Conservation (phyloP, 345 rosid genomes). For the Melaleuca quinquenervia region DNA sequence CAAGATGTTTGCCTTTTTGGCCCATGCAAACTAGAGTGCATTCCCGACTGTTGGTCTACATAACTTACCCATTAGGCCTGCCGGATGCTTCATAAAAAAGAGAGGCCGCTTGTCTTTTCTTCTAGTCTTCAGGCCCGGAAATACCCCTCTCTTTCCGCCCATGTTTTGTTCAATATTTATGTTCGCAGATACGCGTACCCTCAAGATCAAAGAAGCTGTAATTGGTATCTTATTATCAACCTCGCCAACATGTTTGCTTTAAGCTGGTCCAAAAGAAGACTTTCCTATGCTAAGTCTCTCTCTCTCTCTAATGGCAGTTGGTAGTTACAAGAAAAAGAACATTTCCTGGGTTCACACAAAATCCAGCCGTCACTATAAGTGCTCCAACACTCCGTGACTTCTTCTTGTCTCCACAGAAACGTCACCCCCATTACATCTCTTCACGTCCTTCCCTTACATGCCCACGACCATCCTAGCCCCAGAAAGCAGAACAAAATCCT, state of each 20-base stretch:
- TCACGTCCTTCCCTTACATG: constrained; percentile 27
- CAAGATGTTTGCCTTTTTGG: fast-evolving
- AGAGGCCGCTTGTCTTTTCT: not conserved
- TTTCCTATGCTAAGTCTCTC: not conserved
- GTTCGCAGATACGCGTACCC: not conserved
- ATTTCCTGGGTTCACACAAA: too few species aligned
- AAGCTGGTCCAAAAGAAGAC: not conserved
- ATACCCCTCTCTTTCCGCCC: not conserved
- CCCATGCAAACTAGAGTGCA: not conserved
- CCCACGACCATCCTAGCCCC: not conserved
- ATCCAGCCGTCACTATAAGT: not conserved
- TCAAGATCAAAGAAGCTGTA: not conserved
- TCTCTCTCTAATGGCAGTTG: not conserved
- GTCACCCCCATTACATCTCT: constrained; percentile 7
- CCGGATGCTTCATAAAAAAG: not conserved
- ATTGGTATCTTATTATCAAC: not conserved
- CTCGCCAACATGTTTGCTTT: not conserved
- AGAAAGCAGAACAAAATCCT: not conserved
- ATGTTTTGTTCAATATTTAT: not conserved
- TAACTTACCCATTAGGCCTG: not conserved
- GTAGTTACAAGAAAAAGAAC: not conserved
- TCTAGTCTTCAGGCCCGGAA: not conserved
- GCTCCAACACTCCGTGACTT: not conserved
- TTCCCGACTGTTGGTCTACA: not conserved
- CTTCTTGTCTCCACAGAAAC: not conserved